These are phyloP conservation scores for Psidium friedrichsthalianum DNA, from an alignment of 345 rosid genomes.

Conservation along the genomic window DNA sequence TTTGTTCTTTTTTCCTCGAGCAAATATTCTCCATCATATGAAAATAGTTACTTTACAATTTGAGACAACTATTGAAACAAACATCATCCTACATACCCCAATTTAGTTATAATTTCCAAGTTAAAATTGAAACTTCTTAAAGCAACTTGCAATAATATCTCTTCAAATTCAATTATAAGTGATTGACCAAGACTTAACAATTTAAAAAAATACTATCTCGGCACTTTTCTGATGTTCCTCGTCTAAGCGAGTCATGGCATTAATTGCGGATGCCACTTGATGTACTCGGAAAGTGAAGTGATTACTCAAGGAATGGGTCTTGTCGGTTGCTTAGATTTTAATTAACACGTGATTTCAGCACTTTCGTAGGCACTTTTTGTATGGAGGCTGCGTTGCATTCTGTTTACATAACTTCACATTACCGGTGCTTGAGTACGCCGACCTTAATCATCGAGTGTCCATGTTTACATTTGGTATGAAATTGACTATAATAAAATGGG, in stretches of 20 bases:
- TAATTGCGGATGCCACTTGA: neutral
- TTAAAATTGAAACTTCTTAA: neutral
- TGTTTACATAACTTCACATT: neutral
- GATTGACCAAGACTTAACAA: neutral
- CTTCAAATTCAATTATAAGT: neutral
- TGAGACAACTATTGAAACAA: neutral
- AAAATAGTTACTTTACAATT: neutral
- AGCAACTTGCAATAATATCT: neutral
- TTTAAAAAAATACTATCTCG: neutral
- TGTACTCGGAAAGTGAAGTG: neutral
- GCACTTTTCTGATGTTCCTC: neutral
- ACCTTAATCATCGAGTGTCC: neutral
- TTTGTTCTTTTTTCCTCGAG: neutral
- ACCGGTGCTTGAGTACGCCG: neutral
- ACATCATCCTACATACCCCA: neutral
- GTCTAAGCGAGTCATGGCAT: neutral
- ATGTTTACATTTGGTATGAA: too few relatives aligned
- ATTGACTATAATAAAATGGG: neutral
- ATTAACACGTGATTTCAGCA: neutral
- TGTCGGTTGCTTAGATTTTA: neutral
- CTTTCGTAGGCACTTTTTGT: neutral
- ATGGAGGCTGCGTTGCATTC: neutral
- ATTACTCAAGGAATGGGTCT: neutral
- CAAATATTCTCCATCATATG: neutral
- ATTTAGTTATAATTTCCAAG: neutral